Conservation (phyloP, 2,329 filamentous ascomycete species). For the Phoma sp. region DNA sequence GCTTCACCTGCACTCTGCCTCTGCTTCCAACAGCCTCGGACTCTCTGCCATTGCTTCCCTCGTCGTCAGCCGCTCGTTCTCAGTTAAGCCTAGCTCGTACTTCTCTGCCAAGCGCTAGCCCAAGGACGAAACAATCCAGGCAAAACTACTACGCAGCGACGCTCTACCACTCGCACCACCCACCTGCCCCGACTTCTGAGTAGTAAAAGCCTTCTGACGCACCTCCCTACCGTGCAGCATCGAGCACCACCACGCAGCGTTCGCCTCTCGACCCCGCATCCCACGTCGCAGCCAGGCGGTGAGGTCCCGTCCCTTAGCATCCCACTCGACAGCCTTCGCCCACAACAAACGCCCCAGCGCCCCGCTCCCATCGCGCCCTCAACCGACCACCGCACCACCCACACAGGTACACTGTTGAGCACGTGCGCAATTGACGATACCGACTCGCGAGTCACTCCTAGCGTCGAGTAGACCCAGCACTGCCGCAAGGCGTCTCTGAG, state of each 20-base stretch:
- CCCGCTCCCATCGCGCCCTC: conserved; percentile 38
- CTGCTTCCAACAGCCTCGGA: neutral
- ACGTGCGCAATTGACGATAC: conserved; percentile 38
- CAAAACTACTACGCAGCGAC: conserved; percentile 36
- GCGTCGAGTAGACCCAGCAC: conserved; percentile 44
- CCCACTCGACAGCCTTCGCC: conserved; percentile 44
- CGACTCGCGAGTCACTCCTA: conserved; percentile 30
- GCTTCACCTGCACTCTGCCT: conserved; percentile 1
- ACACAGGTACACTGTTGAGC: conserved; percentile 35
- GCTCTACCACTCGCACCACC: conserved; percentile 37
- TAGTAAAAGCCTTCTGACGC: conserved; percentile 25
- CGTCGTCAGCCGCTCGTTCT: conserved; percentile 27
- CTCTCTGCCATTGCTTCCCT: conserved; percentile 8
- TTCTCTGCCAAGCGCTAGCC: conserved; percentile 24
- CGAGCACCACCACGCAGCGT: conserved; percentile 22
- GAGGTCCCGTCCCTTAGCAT: conserved; percentile 42
- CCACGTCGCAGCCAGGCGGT: conserved; percentile 42
- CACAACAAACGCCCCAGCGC: conserved; percentile 44
- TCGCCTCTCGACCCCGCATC: conserved; percentile 24
- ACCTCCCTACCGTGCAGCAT: conserved; percentile 31
- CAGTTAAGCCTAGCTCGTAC: conserved; percentile 24
- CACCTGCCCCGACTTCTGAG: conserved; percentile 28
- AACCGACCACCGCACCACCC: conserved; percentile 37
- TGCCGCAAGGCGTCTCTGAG: conserved; percentile 47
- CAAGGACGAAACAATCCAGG: conserved; percentile 31